phyloP scores from a whole-genome alignment of 352 stramenopile genomes.

The Globisporangium nagaii region DNA sequence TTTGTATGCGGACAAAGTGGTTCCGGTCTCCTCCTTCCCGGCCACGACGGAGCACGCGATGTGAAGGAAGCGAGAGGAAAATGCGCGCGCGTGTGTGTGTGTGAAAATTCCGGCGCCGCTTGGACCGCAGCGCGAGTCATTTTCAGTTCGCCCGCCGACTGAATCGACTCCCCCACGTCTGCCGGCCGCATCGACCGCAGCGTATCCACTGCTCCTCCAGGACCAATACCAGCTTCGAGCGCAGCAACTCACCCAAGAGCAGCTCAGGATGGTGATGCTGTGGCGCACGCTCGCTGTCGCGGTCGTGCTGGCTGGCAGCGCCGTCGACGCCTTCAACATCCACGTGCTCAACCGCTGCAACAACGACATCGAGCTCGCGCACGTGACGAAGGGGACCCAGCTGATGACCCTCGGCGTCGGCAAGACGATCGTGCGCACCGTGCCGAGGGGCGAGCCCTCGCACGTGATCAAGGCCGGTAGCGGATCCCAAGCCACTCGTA shows the following conservation, averaged over 20 bases:
- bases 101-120: background rate
- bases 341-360: slow-evolving; percentile 54
- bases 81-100: background rate
- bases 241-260: background rate
- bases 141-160: slow-evolving; percentile 11
- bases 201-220: slow-evolving; percentile 1
- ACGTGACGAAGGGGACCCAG: slow-evolving; percentile 20
- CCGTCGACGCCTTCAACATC: slow-evolving; percentile 30
- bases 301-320: slow-evolving; percentile 21
- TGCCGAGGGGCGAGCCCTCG: slow-evolving; percentile 23
- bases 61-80: no score
- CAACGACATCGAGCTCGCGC: slow-evolving; percentile 34
- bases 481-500: slow-evolving; percentile 46
- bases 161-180: slow-evolving; percentile 4
- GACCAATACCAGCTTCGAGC: background rate
- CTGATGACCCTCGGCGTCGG: slow-evolving; percentile 26
- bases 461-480: slow-evolving; percentile 48
- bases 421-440: slow-evolving; percentile 24
- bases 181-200: background rate
- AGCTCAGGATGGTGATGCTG: slow-evolving; percentile 38
- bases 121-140: background rate
- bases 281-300: slow-evolving; percentile 23
- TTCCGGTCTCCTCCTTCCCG: no score
- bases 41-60: no score
- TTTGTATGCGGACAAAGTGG: no score